Evolutionary conservation across 2,329 filamentous ascomycete genomes (phyloP).

Genomic region (Microcyclosporella mali): DNA sequence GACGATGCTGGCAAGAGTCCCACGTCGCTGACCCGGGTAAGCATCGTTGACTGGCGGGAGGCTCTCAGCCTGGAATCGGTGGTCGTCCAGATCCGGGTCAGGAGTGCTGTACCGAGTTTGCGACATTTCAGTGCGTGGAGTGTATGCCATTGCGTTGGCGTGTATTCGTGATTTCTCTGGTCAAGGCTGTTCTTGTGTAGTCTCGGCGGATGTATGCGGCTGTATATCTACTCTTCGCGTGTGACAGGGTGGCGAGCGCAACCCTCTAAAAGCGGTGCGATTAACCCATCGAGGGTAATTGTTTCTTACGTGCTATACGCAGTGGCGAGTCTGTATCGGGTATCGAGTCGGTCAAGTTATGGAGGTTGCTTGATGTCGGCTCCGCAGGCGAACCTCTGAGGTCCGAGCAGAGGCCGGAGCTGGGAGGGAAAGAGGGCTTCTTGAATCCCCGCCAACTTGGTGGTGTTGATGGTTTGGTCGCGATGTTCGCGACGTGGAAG

Average conservation of each 20-base stretch:
- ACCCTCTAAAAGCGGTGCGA: constrained; percentile 13
- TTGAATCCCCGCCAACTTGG: constrained; percentile 90
- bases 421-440: constrained; percentile 60
- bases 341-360: constrained; percentile 60
- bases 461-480: constrained; percentile 49
- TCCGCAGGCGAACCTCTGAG: constrained; percentile 92
- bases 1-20: constrained; percentile 65
- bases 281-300: constrained; percentile 28
- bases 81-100: constrained; percentile 78
- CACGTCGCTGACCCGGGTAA: constrained; percentile 46
- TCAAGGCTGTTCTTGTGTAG: background rate
- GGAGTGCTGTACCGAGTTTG: constrained; percentile 66
- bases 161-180: constrained; percentile 1
- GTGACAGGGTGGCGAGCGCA: constrained; percentile 4
- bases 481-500: constrained; percentile 20
- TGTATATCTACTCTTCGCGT: background rate
- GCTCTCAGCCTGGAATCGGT: constrained; percentile 62
- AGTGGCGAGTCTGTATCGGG: constrained; percentile 1
- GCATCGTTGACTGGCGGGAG: constrained; percentile 50
- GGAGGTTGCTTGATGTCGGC: constrained; percentile 88
- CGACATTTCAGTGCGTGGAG: constrained; percentile 59
- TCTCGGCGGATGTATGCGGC: background rate
- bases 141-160: constrained; percentile 41
- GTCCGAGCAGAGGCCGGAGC: constrained; percentile 84
- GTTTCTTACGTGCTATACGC: constrained; percentile 3